phyloP scores from a whole-genome alignment of 1,284 basidiomycete species.

The Rhodotorula sp. region DNA sequence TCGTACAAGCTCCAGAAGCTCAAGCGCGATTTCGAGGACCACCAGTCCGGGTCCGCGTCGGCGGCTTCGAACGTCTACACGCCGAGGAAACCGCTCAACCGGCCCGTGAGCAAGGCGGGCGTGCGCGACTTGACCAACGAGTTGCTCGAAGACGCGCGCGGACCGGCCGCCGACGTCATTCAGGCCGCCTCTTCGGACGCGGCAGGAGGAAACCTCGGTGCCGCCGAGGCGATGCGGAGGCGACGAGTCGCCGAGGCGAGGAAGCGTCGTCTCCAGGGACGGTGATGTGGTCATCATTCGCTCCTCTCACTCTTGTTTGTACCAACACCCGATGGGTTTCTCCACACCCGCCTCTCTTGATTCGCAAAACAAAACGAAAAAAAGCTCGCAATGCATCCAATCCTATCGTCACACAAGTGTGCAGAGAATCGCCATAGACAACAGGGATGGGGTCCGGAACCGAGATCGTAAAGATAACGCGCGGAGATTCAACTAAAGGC shows the following conservation, averaged over 20 bases:
- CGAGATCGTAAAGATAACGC: no score
- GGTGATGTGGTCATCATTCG: not conserved
- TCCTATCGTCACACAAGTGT: no score
- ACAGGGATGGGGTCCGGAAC: no score
- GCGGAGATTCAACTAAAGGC: not conserved
- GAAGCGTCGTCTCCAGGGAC: constrained; percentile 14
- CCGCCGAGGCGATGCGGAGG: constrained; percentile 12
- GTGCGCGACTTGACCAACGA: not conserved
- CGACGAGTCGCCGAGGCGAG: constrained; percentile 21
- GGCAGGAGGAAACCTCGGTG: not conserved
- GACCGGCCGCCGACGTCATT: constrained; percentile 2
- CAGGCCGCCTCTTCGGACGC: no score
- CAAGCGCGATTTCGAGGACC: constrained; percentile 4
- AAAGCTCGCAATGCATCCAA: no score
- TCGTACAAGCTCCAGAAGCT: constrained; percentile 7
- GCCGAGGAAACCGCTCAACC: constrained; percentile 7
- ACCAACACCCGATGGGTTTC: not conserved
- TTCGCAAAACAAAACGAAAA: no score
- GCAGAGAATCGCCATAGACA: no score
- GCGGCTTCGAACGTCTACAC: constrained; percentile 1
- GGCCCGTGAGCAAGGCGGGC: not conserved
- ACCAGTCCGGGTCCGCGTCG: no score
- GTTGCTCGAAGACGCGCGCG: not conserved
- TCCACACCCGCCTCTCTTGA: no score
- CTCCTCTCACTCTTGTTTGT: not conserved